Evolutionary conservation across 1,284 basidiomycete species (phyloP).

Genomic region (Ustilago nuda): DNA sequence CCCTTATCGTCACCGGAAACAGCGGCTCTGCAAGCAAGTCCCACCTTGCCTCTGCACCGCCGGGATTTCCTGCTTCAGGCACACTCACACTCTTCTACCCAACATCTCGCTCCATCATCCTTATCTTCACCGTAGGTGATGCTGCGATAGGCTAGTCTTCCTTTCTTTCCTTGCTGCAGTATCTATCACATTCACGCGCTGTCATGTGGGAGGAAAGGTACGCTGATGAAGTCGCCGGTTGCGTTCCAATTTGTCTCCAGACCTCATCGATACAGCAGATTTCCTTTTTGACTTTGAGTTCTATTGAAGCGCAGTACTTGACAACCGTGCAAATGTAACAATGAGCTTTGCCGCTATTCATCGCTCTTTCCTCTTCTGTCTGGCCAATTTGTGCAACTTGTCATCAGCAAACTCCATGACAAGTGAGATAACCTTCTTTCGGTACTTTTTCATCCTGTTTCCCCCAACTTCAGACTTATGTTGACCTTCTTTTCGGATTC

Average conservation of each 20-base stretch:
- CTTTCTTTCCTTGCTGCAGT: neutral
- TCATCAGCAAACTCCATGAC: slow-evolving; percentile 40
- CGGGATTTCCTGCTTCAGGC: neutral
- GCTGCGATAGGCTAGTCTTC: neutral
- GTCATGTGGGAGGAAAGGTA: neutral
- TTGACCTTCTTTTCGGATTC: slow-evolving; percentile 11
- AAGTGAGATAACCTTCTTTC: slow-evolving; percentile 30
- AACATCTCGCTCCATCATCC: neutral
- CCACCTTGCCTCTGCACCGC: neutral
- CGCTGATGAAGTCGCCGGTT: slow-evolving; percentile 2
- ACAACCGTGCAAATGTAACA: slow-evolving; percentile 4
- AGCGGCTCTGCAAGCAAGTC: neutral
- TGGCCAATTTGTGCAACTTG: slow-evolving; percentile 20
- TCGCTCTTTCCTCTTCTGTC: neutral
- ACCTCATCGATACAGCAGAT: neutral
- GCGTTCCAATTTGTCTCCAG: neutral
- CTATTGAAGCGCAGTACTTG: neutral
- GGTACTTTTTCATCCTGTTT: slow-evolving; percentile 24
- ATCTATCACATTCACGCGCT: neutral
- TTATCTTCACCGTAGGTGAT: neutral
- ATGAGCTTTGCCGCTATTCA: neutral
- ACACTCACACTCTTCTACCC: neutral
- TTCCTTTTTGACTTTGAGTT: neutral
- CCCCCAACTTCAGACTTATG: neutral
- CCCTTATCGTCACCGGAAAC: slow-evolving; percentile 1